These are phyloP conservation scores for Mycena citricolor DNA, from an alignment of 1,284 basidiomycete genomes.

Conservation along the genomic window DNA sequence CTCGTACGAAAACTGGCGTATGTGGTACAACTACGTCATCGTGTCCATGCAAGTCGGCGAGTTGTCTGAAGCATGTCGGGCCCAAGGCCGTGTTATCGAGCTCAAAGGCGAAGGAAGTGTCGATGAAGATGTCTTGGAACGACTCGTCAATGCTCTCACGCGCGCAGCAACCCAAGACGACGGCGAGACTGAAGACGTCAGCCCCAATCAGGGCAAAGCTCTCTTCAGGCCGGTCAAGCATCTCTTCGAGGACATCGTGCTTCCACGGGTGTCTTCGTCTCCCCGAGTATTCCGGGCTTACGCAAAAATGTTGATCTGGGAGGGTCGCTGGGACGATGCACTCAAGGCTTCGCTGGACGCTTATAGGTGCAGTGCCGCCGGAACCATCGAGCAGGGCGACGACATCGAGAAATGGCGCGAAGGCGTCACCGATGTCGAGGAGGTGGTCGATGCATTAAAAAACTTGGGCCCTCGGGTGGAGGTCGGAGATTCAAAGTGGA, in stretches of 20 bases:
- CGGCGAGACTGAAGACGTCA: slow-evolving; percentile 22
- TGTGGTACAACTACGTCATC: slow-evolving; percentile 99
- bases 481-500: slow-evolving; percentile 69
- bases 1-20: slow-evolving; percentile 91
- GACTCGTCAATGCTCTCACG: slow-evolving; percentile 83
- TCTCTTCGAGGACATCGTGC: slow-evolving; percentile 76
- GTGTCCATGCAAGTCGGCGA: slow-evolving; percentile 93
- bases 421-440: slow-evolving; percentile 76
- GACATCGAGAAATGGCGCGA: slow-evolving; percentile 68
- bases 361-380: slow-evolving; percentile 74
- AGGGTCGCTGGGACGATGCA: slow-evolving; percentile 71
- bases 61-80: slow-evolving; percentile 84
- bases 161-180: slow-evolving; percentile 41
- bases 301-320: slow-evolving; percentile 76
- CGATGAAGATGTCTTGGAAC: slow-evolving; percentile 85
- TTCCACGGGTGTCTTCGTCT: slow-evolving; percentile 67
- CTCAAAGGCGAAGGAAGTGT: slow-evolving; percentile 66
- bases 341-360: slow-evolving; percentile 81
- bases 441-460: slow-evolving; percentile 79
- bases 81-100: slow-evolving; percentile 82
- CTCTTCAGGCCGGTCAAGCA: slow-evolving; percentile 60
- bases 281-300: slow-evolving; percentile 80
- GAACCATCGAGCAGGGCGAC: slow-evolving; percentile 62
- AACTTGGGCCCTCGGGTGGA: slow-evolving; percentile 77
- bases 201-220: slow-evolving; percentile 69